Evolutionary conservation across 202 grass and related monocot genomes (phyloP).

Genomic region (Panicum virgatum): DNA sequence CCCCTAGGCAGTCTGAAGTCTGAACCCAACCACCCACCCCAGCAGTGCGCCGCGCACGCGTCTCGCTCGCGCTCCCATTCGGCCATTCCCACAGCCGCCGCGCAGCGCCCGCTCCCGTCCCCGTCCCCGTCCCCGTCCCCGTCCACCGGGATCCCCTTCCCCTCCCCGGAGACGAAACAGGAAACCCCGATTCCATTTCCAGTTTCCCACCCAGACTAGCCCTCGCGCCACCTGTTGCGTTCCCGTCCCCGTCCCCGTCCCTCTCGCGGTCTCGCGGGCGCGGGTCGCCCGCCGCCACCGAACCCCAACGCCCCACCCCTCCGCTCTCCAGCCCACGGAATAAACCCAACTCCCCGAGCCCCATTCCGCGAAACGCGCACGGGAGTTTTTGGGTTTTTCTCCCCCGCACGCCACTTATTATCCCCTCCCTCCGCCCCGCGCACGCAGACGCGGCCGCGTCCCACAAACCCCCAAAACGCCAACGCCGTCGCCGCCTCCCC

Average conservation of each 20-base stretch:
- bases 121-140: too few species aligned
- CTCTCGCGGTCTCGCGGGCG: not conserved
- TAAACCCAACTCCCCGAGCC: slow-evolving; percentile 25
- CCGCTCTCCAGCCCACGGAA: not conserved
- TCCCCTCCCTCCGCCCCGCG: not conserved
- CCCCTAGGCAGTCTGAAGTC: slow-evolving; percentile 13
- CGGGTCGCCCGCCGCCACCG: not conserved
- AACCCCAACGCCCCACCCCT: not conserved
- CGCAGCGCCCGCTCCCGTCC: not conserved
- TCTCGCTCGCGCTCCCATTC: not conserved
- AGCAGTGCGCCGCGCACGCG: not conserved
- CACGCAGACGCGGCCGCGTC: not conserved
- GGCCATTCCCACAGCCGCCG: not conserved
- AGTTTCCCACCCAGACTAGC: not conserved
- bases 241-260: not conserved
- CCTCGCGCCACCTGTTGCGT: not conserved
- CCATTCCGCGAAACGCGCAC: slow-evolving; percentile 31
- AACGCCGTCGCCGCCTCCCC: not conserved
- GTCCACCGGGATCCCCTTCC: too few species aligned
- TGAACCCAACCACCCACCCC: not conserved
- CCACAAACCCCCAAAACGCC: not conserved
- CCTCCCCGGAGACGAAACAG: not conserved
- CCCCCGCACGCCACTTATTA: not conserved
- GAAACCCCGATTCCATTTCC: not conserved
- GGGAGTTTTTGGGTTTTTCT: slow-evolving; percentile 56